phyloP scores from a whole-genome alignment of 192 early-diverging fungal genomes.

The Chytriomyces confervae region DNA sequence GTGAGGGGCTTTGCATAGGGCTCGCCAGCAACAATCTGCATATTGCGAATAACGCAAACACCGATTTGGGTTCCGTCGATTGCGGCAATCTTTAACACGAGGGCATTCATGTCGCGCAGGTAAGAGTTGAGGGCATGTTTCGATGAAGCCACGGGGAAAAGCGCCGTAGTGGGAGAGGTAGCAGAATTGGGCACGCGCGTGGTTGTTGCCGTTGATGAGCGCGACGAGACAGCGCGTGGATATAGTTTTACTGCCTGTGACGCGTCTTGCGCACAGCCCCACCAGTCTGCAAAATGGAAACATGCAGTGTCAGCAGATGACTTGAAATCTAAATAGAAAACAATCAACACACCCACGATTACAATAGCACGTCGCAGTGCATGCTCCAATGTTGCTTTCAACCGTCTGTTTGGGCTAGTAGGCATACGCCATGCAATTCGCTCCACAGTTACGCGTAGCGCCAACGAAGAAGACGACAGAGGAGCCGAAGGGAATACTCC shows the following conservation, averaged over 20 bases:
- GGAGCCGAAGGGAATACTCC: not conserved
- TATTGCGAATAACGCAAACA: slow-evolving; percentile 2
- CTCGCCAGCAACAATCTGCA: slow-evolving; percentile 22
- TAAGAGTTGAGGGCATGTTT: slow-evolving; percentile 41
- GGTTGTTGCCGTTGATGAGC: not conserved
- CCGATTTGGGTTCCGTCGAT: slow-evolving; percentile 16
- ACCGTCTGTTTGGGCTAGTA: not conserved
- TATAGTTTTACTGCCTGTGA: slow-evolving; percentile 9
- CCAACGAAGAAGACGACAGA: not conserved
- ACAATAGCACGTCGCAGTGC: slow-evolving; percentile 24
- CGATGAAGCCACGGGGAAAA: slow-evolving; percentile 42
- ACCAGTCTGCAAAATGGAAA: slow-evolving; percentile 21
- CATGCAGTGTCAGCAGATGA: no score
- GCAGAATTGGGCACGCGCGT: not conserved
- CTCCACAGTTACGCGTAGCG: slow-evolving; percentile 4
- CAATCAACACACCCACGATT: not conserved
- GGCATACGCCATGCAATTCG: not conserved
- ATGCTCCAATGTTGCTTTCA: not conserved
- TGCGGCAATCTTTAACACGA: slow-evolving; percentile 27
- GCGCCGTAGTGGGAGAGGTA: slow-evolving; percentile 6
- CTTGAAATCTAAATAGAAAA: no score
- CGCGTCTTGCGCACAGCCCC: slow-evolving; percentile 37
- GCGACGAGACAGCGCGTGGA: not conserved
- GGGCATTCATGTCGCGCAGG: slow-evolving; percentile 45
- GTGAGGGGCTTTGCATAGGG: slow-evolving; percentile 31